Evolutionary conservation across 2,329 filamentous ascomycete genomes (phyloP), one percentile per base, ranked within the genome.

Genomic region (Tolypocladium sp.): DNA sequence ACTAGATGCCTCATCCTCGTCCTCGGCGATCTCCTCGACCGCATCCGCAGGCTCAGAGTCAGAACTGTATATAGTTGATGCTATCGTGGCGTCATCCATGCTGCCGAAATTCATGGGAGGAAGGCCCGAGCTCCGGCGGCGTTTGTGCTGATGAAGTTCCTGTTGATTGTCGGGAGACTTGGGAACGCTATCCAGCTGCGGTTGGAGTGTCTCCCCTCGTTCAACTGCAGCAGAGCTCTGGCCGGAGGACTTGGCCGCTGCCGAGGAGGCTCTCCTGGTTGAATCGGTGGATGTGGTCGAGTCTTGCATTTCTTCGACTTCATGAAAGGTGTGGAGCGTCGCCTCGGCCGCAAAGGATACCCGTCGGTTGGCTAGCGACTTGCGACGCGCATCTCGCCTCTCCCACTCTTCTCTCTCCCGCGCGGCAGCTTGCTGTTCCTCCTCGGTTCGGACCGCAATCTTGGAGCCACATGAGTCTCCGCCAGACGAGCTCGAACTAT

Each of bases 321-420:
- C 92, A 69, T 97, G 92, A 82, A 96, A 97, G 0, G 94, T 99
- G 71, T 99, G 94, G 41, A 99, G 81, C 4, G 94, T 99, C 15
- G 94, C 94, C 75, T 99, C 94, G 1, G 94, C 94, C 5, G 94
- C 94, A 73, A 99, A 99, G 0, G 93, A 97, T 40, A 99, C 94
- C 69, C 94, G 86, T 68, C 94, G 86, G 71, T 94, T 96, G 55
- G 93, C 92, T 59, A 96, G 82, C 22, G 92, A 97, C 72, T 97
- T 97, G 66, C 94, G 84, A 63, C 94, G 87, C 52, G 91, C 92
- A 71, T 96, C 94, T 66, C 92, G 84, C 58, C 92, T 84, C 66
- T 93, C 87, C 49, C 82, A 81, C 62, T 90, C 88, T 63, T 90
- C 88, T 30, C 85, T 81, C 67, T 90, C 87, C 61, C 83, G 80